Evolutionary conservation across 2,329 filamentous ascomycete genomes (phyloP).

Genomic region (Ophiognomonia clavigignenti-juglandacearum): DNA sequence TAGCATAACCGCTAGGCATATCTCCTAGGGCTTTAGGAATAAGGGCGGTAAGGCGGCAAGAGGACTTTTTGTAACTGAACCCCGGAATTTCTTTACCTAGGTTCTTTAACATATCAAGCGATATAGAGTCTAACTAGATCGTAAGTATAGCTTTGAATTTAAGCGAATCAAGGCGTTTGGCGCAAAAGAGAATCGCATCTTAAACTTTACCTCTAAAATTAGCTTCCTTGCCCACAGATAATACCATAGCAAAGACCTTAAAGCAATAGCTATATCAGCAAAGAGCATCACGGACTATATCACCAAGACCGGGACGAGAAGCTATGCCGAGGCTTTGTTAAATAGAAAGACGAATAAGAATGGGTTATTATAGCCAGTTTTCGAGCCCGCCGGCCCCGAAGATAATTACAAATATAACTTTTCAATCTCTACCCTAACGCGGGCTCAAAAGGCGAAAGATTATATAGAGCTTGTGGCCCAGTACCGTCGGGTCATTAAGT

Average conservation of each 20-base stretch:
- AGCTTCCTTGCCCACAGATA: conserved; percentile 45
- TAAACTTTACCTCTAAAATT: conserved; percentile 47
- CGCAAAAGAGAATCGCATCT: conserved; percentile 50
- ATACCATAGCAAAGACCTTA: conserved; percentile 52
- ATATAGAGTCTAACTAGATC: conserved; percentile 81
- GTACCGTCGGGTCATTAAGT: conserved; percentile 74
- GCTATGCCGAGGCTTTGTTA: conserved; percentile 36
- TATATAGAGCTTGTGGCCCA: conserved; percentile 83
- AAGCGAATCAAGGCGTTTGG: conserved; percentile 72
- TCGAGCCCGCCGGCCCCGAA: conserved; percentile 37
- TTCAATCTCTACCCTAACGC: conserved; percentile 72
- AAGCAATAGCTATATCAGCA: conserved; percentile 69
- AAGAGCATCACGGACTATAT: conserved; percentile 55
- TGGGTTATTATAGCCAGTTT: conserved; percentile 42
- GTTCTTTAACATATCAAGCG: conserved; percentile 34
- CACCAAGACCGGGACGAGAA: conserved; percentile 48
- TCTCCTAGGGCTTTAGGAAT: background rate
- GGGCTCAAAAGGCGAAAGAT: conserved; percentile 78
- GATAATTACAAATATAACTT: conserved; percentile 58
- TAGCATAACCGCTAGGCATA: conserved; percentile 7
- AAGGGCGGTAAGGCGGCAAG: conserved; percentile 15
- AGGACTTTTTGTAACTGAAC: conserved; percentile 22
- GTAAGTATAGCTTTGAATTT: conserved; percentile 88
- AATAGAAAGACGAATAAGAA: conserved; percentile 29
- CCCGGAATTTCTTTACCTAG: conserved; percentile 23